Evolutionary conservation across 1,284 basidiomycete species (phyloP).

Genomic region (Cryptococcus neoformans): DNA sequence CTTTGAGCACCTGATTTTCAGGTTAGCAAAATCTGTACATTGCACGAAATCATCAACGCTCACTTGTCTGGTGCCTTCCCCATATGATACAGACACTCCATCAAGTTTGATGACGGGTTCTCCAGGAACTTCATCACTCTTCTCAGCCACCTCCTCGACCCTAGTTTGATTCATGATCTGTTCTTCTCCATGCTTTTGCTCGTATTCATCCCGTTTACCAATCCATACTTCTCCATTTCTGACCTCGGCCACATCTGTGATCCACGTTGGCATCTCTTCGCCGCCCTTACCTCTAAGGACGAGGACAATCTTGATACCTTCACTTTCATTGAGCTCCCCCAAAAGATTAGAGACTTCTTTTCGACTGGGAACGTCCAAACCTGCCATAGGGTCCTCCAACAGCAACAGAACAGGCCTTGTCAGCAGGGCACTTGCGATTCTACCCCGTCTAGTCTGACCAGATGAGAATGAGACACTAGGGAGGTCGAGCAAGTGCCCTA

Average conservation of each 20-base stretch:
- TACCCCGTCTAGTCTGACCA: constrained; percentile 84
- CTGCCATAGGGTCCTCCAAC: constrained; percentile 71
- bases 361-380: constrained; percentile 43
- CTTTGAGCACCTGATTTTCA: constrained; percentile 61
- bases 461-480: constrained; percentile 82
- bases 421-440: constrained; percentile 76
- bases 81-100: constrained; percentile 70
- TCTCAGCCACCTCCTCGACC: constrained; percentile 55
- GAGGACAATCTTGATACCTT: constrained; percentile 60
- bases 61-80: constrained; percentile 54
- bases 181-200: constrained; percentile 9
- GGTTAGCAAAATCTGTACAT: background rate
- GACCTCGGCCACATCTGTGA: constrained; percentile 67
- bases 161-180: constrained; percentile 35
- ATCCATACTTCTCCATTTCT: constrained; percentile 54
- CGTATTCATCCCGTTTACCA: constrained; percentile 54
- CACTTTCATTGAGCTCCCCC: constrained; percentile 37
- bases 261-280: constrained; percentile 77
- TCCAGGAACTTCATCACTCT: constrained; percentile 10
- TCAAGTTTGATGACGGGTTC: constrained; percentile 60
- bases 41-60: constrained; percentile 1
- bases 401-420: constrained; percentile 66
- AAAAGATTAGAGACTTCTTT: constrained; percentile 36
- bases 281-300: constrained; percentile 66
- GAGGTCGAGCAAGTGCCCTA: constrained; percentile 66